A percentile compares a stretch with the other conserved stretches of the same genome.
Conservation (phyloP, 306 rosid genomes). For the Hippophae gyantsensis region DNA sequence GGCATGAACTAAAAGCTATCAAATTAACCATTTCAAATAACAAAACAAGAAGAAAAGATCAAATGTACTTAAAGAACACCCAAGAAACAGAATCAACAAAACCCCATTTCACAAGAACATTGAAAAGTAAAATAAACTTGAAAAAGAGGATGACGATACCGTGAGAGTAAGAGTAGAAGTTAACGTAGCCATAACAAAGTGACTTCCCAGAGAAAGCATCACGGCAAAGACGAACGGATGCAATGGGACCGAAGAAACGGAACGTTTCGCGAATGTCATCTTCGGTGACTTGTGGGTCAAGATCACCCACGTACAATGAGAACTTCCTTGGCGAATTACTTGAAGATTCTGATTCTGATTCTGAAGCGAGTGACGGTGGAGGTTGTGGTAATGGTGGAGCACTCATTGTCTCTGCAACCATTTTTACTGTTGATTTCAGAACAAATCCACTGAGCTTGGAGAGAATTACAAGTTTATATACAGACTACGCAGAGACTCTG, state of each 20-base stretch:
- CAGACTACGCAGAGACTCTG: too few relatives aligned
- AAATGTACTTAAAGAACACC: too few relatives aligned
- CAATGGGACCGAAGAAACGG: constrained; percentile 14
- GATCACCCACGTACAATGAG: constrained; percentile 18
- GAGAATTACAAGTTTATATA: too few relatives aligned
- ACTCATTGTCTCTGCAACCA: constrained; percentile 4
- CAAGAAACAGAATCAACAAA: too few relatives aligned
- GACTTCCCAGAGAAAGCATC: constrained; percentile 5
- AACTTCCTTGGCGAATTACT: background rate
- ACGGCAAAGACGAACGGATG: constrained; percentile 5
- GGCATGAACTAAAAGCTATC: too few relatives aligned
- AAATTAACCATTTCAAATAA: too few relatives aligned
- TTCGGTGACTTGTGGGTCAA: constrained; percentile 9
- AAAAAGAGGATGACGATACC: background rate
- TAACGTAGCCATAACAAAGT: constrained; percentile 14
- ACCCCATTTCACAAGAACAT: background rate
- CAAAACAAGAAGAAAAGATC: too few relatives aligned
- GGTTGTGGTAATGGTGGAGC: background rate
- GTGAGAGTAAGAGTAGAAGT: constrained; percentile 14
- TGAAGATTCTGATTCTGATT: too few relatives aligned
- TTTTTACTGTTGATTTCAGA: background rate
- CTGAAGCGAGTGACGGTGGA: background rate
- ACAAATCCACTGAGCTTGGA: too few relatives aligned
- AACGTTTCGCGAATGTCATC: constrained; percentile 5
- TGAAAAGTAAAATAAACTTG: background rate